phyloP scores from a whole-genome alignment of 176 grass and related monocot species.

The Dendrocalamus sinicus region DNA sequence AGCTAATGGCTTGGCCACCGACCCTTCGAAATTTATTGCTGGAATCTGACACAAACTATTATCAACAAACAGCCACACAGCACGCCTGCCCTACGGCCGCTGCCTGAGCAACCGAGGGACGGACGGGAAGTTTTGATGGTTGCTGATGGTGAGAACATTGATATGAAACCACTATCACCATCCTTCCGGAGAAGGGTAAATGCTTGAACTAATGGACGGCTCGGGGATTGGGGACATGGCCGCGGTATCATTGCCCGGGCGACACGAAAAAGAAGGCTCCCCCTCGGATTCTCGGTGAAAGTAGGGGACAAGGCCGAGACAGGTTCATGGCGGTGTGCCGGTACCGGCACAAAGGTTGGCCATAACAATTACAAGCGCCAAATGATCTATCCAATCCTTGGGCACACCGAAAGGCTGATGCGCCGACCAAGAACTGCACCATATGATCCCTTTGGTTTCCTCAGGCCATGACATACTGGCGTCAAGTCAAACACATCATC shows the following conservation, averaged over 20 bases:
- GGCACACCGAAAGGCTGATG: conserved; percentile 43
- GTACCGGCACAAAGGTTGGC: conserved; percentile 44
- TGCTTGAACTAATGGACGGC: conserved; percentile 3
- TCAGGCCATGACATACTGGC: background rate
- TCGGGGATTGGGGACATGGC: background rate
- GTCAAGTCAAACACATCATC: background rate
- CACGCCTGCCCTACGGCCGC: too few relatives aligned
- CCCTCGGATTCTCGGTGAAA: background rate
- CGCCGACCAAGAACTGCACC: conserved; percentile 6
- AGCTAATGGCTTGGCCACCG: conserved; percentile 26
- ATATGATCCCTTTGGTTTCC: conserved; percentile 22
- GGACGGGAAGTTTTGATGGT: too few relatives aligned
- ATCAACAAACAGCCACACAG: background rate
- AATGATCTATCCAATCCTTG: conserved; percentile 32
- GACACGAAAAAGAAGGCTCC: background rate
- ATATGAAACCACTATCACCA: too few relatives aligned
- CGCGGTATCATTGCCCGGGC: background rate
- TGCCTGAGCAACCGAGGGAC: background rate
- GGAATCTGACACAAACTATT: conserved; percentile 30
- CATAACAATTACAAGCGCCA: background rate
- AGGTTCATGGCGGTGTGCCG: conserved; percentile 2
- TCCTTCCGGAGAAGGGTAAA: background rate
- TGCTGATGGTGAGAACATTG: background rate
- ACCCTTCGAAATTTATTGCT: conserved; percentile 7
- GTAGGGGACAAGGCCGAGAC: background rate